Percentiles rank a stretch among this genome's conserved stretches.
Evolutionary conservation across 1,284 basidiomycete species (phyloP).

Genomic region (Calocybe gambosa): DNA sequence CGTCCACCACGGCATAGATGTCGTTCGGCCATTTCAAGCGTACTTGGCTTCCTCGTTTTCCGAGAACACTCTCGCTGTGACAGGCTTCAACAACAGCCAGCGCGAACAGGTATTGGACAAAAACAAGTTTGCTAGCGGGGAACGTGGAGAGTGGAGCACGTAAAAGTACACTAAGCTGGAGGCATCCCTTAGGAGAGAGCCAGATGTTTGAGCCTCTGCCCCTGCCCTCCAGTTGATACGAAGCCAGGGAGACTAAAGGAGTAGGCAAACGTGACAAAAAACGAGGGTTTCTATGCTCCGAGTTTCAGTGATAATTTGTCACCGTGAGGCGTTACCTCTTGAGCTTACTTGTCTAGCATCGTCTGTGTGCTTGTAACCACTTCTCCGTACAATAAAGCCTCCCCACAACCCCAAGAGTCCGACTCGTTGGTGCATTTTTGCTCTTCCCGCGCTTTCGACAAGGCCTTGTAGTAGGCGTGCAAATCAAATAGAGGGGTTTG

Average conservation of each 20-base stretch:
- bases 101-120: slow-evolving; percentile 93
- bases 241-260: slow-evolving; percentile 79
- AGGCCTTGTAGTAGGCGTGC: slow-evolving; percentile 38
- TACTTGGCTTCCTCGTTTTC: slow-evolving; percentile 50
- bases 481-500: slow-evolving; percentile 57
- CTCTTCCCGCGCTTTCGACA: slow-evolving; percentile 24
- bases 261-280: slow-evolving; percentile 68
- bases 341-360: slow-evolving; percentile 81
- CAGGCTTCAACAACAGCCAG: slow-evolving; percentile 88
- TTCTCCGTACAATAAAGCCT: slow-evolving; percentile 81
- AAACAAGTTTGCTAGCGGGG: slow-evolving; percentile 73
- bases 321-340: neutral
- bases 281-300: slow-evolving; percentile 65
- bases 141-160: slow-evolving; percentile 51
- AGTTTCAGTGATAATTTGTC: slow-evolving; percentile 2
- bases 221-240: slow-evolving; percentile 83
- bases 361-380: slow-evolving; percentile 94
- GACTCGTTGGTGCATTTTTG: slow-evolving; percentile 17
- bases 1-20: slow-evolving; percentile 69
- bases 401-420: slow-evolving; percentile 58
- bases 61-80: slow-evolving; percentile 46
- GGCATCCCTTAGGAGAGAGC: slow-evolving; percentile 89
- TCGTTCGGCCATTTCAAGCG: slow-evolving; percentile 98
- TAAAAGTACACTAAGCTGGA: slow-evolving; percentile 81
- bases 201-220: slow-evolving; percentile 89